phyloP scores from a whole-genome alignment of 176 grass and related monocot species.

The Olyra latifolia region DNA sequence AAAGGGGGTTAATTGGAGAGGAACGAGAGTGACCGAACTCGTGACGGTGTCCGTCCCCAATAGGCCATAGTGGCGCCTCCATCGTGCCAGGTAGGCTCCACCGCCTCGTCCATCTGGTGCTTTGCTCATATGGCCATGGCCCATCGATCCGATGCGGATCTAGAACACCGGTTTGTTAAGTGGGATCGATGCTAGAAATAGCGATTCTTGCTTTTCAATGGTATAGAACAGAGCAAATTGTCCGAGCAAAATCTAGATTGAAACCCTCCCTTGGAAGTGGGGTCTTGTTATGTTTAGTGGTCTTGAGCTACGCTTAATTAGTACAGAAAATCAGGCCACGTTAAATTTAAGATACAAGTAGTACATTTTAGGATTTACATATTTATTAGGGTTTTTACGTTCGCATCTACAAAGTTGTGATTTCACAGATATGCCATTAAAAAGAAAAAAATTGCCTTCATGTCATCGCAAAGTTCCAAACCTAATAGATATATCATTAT shows the following conservation, averaged over 20 bases:
- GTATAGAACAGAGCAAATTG: no score
- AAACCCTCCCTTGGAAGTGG: not conserved
- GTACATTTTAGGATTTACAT: not conserved
- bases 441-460: no score
- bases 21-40: not conserved
- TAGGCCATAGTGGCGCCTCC: not conserved
- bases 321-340: no score
- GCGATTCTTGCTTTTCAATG: not conserved
- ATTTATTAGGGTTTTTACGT: no score
- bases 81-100: conserved; percentile 14
- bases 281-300: no score
- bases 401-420: no score
- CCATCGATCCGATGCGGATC: conserved; percentile 34
- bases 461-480: no score
- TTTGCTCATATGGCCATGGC: no score
- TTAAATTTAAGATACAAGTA: not conserved
- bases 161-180: conserved; percentile 1
- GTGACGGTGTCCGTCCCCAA: not conserved
- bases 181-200: not conserved
- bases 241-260: not conserved
- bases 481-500: no score
- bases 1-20: not conserved
- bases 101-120: conserved; percentile 2
- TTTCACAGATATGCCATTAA: no score
- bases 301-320: no score